Base-by-base conservation (phyloP, 768 basidiomycete genomes). In the Xanthoconium stramineum region DNA sequence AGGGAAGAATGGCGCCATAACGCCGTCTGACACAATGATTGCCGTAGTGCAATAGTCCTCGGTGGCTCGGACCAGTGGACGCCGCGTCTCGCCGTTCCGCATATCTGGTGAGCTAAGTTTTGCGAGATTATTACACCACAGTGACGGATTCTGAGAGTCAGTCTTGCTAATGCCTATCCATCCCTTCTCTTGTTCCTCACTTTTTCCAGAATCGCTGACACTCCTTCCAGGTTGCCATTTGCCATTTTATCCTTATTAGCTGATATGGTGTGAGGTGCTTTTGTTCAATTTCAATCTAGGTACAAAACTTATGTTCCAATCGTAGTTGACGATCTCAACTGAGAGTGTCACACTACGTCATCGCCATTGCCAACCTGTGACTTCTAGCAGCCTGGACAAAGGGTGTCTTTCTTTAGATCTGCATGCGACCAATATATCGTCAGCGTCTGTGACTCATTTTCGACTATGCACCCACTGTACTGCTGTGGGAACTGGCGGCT, bases 401-500 rank as follows among this genome's bases (percentile, higher is more conserved):
- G 57, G 53, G 65, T 52, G 56, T 76, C 65, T 58, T 76, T 70
- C 50, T 70, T 64, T 10, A 61, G 76, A 66, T 69, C 76, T 78
- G 47, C 45, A 54, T 52, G 38, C 32, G 57, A 47, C 36, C 56
- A 48, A 45, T 30, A 36, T 45, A 38, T 19, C 28, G 32, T 72
- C 58, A 69, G 57, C 20, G 35, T 39, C 40, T 35, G 51, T 52
- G 56, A 36, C 58, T 38, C 45, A 45, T 38, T 47, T 56, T 46
- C 38, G 54, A 50, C 32, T 48, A 30, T 50, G 47, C 39, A 74
- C 86, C 68, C 59, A 89, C 87, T 76, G 65, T 86, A 85, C 61
- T 82, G 80, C 67, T 88, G 75, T 37, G 88, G 88, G 70, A 84
- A 89, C 68, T 83, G 83, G 55, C 82, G 85, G 69, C 88, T 89